Base-by-base conservation (phyloP, 164 flowering plant genomes). In the Litsea cubeba region DNA sequence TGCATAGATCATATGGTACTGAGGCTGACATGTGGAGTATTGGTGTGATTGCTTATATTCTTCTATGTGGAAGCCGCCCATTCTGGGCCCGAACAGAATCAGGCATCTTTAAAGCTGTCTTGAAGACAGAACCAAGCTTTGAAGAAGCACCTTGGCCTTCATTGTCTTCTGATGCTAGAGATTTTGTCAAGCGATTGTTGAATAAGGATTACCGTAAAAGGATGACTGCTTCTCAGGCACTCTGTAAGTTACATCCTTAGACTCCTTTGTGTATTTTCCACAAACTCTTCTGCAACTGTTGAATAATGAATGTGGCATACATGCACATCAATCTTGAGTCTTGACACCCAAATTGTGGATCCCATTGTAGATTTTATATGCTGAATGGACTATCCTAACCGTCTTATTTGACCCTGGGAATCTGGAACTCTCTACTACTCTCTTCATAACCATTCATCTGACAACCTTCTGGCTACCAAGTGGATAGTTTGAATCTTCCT, bases 21-120 rank as follows among this genome's bases (percentile, higher is more conserved):
- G 98, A 94, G 77, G 98, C 90, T 30, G 98, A 94, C 82, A 89
- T 92, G 90, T 94, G 98, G 98, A 94, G 98, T 80, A 89, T 94
- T 77, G 98, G 98, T 64, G 98, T 94, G 5, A 92, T 94, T 81
- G 93, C 98, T 22, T 94, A 94, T 72, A 92, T 94, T 77, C 91
- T 94, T 77, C 81, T 94, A 12, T 94, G 97, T 79, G 98, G 98
- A 69, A 91, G 97, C 78, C 85, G 97, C 35, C 98, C 98, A 8
- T 94, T 94, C 76, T 92, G 98, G 98, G 91, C 97, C 8, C 82
- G 98, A 49, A 87, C 97, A 51, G 96, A 92, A 77, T 92, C 97
- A 32, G 97, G 96, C 46, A 91, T 94, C 26, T 94, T 94, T 74
- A 82, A 88, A 57, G 87, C 96, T 70, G 96, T 94, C 64, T 87